Evolutionary conservation across 345 rosid genomes (phyloP).

Genomic region (Geranium rotundifolium): DNA sequence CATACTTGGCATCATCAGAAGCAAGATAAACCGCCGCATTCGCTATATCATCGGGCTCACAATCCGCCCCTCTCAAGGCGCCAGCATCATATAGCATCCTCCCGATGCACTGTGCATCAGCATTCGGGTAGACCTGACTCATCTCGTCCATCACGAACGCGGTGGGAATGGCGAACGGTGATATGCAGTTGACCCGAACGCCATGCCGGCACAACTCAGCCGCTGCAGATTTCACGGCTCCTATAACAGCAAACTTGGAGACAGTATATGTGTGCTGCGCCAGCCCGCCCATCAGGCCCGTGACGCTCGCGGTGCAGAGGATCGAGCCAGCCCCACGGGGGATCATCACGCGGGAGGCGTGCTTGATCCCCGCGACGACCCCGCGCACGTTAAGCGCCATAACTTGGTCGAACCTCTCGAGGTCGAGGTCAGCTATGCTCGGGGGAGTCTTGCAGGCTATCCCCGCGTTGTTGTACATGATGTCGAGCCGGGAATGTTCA

Average conservation of each 20-base stretch:
- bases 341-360: constrained; percentile 77
- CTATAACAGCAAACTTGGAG: constrained; percentile 51
- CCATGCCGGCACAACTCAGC: constrained; percentile 58
- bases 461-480: constrained; percentile 87
- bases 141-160: constrained; percentile 46
- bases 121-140: constrained; percentile 28
- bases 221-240: constrained; percentile 50
- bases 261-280: constrained; percentile 59
- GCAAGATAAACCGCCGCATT: constrained; percentile 76
- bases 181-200: constrained; percentile 65
- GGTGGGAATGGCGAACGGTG: constrained; percentile 72
- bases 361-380: constrained; percentile 61
- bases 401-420: constrained; percentile 45
- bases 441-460: constrained; percentile 48
- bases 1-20: constrained; percentile 72
- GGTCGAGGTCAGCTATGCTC: constrained; percentile 60
- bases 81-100: constrained; percentile 35
- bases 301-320: constrained; percentile 63
- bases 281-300: constrained; percentile 56
- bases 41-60: constrained; percentile 67
- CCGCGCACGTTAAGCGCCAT: constrained; percentile 65
- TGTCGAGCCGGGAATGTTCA: constrained; percentile 37
- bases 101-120: constrained; percentile 21
- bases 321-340: constrained; percentile 48
- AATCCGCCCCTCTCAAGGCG: constrained; percentile 38